phyloP scores from a whole-genome alignment of 306 rosid species.

The Mimosa bimucronata region DNA sequence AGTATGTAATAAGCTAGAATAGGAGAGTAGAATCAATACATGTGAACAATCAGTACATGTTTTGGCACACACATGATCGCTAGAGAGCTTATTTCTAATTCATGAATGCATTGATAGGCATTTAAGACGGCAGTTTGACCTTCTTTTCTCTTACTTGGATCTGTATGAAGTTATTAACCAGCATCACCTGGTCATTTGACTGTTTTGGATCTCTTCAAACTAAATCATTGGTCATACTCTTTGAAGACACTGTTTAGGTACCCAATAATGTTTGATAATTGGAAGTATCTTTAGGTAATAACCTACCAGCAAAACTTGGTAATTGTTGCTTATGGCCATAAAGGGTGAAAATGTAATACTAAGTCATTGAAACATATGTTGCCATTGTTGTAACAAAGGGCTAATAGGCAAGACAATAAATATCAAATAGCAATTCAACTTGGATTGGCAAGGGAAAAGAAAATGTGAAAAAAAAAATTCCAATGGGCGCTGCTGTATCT shows the following conservation, averaged over 20 bases:
- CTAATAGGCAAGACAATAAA: neutral
- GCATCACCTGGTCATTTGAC: conserved; percentile 14
- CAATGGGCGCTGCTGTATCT: conserved; percentile 6
- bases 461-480: neutral
- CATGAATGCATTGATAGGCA: neutral
- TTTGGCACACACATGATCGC: conserved; percentile 13
- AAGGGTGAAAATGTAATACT: neutral
- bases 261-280: conserved; percentile 8
- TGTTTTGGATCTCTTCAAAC: conserved; percentile 14
- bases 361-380: conserved; percentile 2
- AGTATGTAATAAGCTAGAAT: conserved; percentile 69
- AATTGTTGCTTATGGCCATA: conserved; percentile 13
- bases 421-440: neutral
- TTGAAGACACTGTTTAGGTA: neutral
- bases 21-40: conserved; percentile 24
- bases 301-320: conserved; percentile 16
- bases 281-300: neutral
- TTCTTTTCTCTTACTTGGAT: neutral
- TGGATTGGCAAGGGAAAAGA: neutral
- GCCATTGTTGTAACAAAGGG: conserved; percentile 10
- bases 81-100: conserved; percentile 22
- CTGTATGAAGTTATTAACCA: neutral
- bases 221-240: neutral
- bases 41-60: conserved; percentile 35
- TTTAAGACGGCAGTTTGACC: too few species aligned